Conservation (phyloP, 2,329 filamentous ascomycete genomes). For the Cephalotrichum gorgonifer region DNA sequence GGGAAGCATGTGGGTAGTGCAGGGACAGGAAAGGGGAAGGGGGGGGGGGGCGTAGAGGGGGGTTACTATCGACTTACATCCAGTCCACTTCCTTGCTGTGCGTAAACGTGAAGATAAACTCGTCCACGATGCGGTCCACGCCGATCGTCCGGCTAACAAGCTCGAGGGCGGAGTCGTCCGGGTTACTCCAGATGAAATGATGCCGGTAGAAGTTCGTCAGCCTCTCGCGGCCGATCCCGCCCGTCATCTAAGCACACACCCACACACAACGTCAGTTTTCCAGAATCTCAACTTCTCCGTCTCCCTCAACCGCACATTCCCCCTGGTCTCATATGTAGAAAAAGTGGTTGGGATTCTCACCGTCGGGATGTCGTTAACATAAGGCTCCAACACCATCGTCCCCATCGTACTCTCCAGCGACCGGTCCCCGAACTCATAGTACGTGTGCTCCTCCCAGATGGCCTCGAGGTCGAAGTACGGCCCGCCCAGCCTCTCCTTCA, state of each 20-base stretch:
- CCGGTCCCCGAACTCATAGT: constrained; percentile 58
- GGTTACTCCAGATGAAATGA: constrained; percentile 68
- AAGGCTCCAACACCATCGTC: constrained; percentile 73
- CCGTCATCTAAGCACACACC: constrained; percentile 38
- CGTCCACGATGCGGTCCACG: constrained; percentile 60
- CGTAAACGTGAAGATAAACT: constrained; percentile 57
- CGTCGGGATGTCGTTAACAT: constrained; percentile 69
- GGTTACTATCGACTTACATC: constrained; percentile 53
- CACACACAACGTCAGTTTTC: neutral
- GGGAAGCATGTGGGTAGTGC: neutral
- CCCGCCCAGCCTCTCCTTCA: constrained; percentile 52
- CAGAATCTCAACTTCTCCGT: neutral
- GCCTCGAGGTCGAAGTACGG: constrained; percentile 65
- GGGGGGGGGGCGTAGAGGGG: neutral
- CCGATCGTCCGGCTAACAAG: constrained; percentile 63
- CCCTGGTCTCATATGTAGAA: neutral
- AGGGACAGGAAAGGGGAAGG: neutral
- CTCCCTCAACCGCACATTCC: neutral
- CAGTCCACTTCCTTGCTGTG: constrained; percentile 56
- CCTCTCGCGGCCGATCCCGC: constrained; percentile 54
- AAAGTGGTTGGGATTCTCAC: constrained; percentile 23
- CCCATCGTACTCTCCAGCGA: constrained; percentile 64
- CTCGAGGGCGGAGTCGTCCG: constrained; percentile 55
- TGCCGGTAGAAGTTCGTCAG: constrained; percentile 60
- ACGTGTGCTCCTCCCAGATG: constrained; percentile 71